A percentile compares a stretch with the other conserved stretches of the same genome.
phyloP scores from a whole-genome alignment of 2,329 filamentous ascomycete genomes.

The Calonectria leucothoes region DNA sequence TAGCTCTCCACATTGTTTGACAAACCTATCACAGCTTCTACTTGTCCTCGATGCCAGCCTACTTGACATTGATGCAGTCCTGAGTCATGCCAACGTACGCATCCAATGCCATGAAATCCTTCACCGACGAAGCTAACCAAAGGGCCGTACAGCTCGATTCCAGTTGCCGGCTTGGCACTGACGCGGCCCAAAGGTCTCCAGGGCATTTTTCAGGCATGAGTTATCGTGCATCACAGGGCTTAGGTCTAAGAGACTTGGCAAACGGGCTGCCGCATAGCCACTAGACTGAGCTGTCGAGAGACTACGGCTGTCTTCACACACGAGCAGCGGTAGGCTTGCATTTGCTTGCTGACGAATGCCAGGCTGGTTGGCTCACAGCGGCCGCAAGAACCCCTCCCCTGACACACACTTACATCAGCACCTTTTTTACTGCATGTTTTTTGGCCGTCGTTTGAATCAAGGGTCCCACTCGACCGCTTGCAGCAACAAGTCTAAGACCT shows the following conservation, averaged over 20 bases:
- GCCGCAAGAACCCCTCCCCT: not conserved
- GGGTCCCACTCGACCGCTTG: not conserved
- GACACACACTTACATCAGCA: not conserved
- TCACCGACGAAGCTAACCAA: not conserved
- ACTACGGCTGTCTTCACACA: not conserved
- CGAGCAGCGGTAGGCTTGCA: not conserved
- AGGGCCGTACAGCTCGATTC: not conserved
- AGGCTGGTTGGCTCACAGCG: not conserved
- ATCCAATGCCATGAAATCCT: not conserved
- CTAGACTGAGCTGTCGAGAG: not conserved
- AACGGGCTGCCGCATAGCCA: slow-evolving; percentile 3
- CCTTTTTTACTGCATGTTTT: not conserved
- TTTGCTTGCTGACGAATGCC: not conserved
- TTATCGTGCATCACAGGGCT: slow-evolving; percentile 19
- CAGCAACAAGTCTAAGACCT: slow-evolving; percentile 6
- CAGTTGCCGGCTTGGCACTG: slow-evolving; percentile 39
- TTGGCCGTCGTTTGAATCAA: not conserved
- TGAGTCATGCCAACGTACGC: not conserved
- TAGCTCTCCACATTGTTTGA: slow-evolving; percentile 33
- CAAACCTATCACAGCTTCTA: not conserved
- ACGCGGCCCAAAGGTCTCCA: slow-evolving; percentile 28
- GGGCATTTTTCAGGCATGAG: not conserved
- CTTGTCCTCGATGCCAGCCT: not conserved
- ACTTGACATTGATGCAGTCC: not conserved
- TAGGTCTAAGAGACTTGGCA: not conserved